These are phyloP conservation scores for Boletales sp. DNA, from an alignment of 768 basidiomycete species.

Conservation along the genomic window DNA sequence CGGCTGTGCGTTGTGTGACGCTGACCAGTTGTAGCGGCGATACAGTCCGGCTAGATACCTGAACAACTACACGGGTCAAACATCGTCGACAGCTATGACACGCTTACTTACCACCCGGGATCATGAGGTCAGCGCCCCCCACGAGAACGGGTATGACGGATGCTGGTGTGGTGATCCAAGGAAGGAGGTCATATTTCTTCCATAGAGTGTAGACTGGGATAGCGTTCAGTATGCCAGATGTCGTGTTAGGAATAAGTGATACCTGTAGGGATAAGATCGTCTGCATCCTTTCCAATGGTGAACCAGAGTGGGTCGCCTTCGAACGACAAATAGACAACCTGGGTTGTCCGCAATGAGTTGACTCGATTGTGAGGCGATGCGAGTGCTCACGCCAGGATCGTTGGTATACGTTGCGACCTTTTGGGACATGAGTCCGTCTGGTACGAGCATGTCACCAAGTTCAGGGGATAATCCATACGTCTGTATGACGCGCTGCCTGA, in stretches of 20 bases:
- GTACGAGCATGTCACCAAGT: slow-evolving; percentile 66
- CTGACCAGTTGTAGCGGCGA: slow-evolving; percentile 54
- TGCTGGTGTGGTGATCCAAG: slow-evolving; percentile 66
- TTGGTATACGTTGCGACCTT: slow-evolving; percentile 65
- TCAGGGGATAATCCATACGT: slow-evolving; percentile 49
- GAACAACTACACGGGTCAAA: slow-evolving; percentile 45
- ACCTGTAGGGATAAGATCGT: slow-evolving; percentile 72
- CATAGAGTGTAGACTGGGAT: slow-evolving; percentile 68
- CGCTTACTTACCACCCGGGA: slow-evolving; percentile 66
- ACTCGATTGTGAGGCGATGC: not conserved
- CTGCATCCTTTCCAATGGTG: slow-evolving; percentile 60
- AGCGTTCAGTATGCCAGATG: not conserved
- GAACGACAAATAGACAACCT: slow-evolving; percentile 63
- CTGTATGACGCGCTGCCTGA: slow-evolving; percentile 55
- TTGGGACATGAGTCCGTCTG: slow-evolving; percentile 64
- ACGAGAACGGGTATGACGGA: slow-evolving; percentile 68
- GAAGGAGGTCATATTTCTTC: slow-evolving; percentile 67
- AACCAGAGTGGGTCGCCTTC: slow-evolving; percentile 81
- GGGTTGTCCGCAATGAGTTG: not conserved
- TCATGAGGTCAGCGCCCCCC: slow-evolving; percentile 86
- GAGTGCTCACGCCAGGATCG: slow-evolving; percentile 54
- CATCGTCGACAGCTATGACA: too few species aligned
- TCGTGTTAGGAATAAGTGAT: not conserved
- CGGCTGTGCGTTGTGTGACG: slow-evolving; percentile 48
- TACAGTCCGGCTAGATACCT: slow-evolving; percentile 40